Evolutionary conservation across 768 basidiomycete genomes (phyloP), one percentile per base, ranked within the genome.

Genomic region (Boletellus emodensis): DNA sequence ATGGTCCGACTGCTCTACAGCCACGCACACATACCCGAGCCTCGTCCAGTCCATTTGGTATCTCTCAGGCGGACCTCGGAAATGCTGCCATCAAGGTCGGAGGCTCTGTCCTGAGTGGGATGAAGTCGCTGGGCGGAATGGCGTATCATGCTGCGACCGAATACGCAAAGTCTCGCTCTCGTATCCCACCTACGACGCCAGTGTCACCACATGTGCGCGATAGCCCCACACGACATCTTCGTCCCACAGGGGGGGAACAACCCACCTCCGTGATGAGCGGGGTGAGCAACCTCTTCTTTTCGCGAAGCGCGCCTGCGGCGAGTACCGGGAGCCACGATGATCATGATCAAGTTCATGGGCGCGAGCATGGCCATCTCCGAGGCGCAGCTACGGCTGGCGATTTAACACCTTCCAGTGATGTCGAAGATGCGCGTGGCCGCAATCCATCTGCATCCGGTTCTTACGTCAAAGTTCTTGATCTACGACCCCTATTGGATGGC

Each of bases 381-480:
- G 24, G 24, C 24, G 24, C 24, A 26, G 5, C 24, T 26, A 26
- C 24, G 24, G 4, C 5, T 4, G 24, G 24, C 28, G 53, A 55
- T 14, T 49, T 48, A 3, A 54, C 54, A 7, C 55, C 24, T 2
- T 48, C 42, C 28, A 50, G 50, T 40, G 53, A 60, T 17, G 38
- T 38, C 20, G 58, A 58, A 49, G 55, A 48, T 30, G 35, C n/a
- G n/a, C n/a, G n/a, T n/a, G n/a, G n/a, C n/a, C n/a, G n/a, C n/a
- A n/a, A n/a, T n/a, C n/a, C n/a, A n/a, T n/a, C n/a, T n/a, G n/a
- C n/a, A n/a, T n/a, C n/a, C n/a, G n/a, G n/a, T n/a, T n/a, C n/a
- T n/a, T 75, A n/a, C n/a, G n/a, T n/a, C n/a, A n/a, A n/a, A 0
- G 72, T 87, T 0, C 52, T 87, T 15, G 85, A 87, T 63, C n/a